Evolutionary conservation across 2,329 filamentous ascomycete genomes (phyloP), one percentile per base, ranked within the genome.

Genomic region (Alternaria gansuensis): DNA sequence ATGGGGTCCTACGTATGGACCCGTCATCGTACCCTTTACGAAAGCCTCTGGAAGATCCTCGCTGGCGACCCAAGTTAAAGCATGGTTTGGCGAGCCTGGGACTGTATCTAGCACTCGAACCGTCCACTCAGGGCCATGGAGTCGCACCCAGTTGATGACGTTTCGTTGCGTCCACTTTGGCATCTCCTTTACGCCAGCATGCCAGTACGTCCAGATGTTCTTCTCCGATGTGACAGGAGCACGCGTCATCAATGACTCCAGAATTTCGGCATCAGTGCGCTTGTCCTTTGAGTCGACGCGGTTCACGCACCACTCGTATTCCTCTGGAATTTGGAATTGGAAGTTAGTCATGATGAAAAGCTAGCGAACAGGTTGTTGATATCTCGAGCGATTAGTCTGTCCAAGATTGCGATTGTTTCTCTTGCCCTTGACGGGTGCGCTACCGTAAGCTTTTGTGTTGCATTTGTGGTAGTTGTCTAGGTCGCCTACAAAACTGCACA

Each of bases 1-100:
- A 59, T 85, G 83, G 1, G 75, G 76, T 1, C 79, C 82, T 1
- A 75, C 71, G 51, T 78, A 77, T 0, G 77, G 77, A 0, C 82
- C 82, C 11, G 77, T 73, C 79, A 84, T 83, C 0, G 73, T 79
- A 31, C 75, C 67, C 10, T 80, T 73, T 26, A 80, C 76, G 54
- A 83, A 80, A 0, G 78, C 67, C 13, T 79, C 75, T 0, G 72
- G 73, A 2, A 73, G 74, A 36, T 77, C 64, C 1, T 75, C 70
- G 1, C 68, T 51, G 6, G 76, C 60, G 4, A 81, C 60, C 57
- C 73, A 82, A 36, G 76, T 75, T 51, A 75, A 66, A 3, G 75
- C 76, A 45, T 81, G 71, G 43, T 79, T 79, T 5, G 75, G 72
- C 4, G 79, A 81, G 11, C 63, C 67, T 0, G 73, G 70, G 2